Evolutionary conservation across 148 eudicot species (phyloP).

Genomic region (Beta vulgaris): DNA sequence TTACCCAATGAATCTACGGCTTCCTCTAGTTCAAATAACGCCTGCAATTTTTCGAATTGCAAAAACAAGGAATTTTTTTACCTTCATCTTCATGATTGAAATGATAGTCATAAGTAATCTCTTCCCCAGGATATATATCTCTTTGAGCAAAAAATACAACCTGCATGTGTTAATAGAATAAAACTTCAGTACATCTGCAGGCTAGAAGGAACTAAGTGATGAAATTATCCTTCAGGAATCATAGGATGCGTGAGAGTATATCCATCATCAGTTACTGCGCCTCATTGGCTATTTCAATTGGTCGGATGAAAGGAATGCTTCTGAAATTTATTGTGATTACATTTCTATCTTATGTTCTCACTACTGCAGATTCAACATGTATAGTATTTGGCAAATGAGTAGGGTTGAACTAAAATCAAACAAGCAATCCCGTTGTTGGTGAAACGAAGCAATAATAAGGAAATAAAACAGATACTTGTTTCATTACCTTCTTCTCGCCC

Average conservation of each 20-base stretch:
- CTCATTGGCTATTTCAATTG: not conserved
- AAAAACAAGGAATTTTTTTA: constrained; percentile 64
- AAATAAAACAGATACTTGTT: not conserved
- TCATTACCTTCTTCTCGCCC: constrained; percentile 69
- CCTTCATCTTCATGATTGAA: constrained; percentile 82
- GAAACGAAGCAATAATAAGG: not conserved
- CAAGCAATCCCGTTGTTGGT: not conserved
- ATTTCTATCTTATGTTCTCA: not conserved
- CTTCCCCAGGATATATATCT: constrained; percentile 80
- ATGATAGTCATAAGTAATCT: constrained; percentile 79
- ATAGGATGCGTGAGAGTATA: not conserved
- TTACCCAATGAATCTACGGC: not conserved
- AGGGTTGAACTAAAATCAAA: not conserved
- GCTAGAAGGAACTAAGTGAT: not conserved
- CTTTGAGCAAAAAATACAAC: constrained; percentile 76
- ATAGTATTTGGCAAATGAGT: not conserved
- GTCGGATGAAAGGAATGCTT: not conserved
- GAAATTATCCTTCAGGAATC: not conserved
- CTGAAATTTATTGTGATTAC: not conserved
- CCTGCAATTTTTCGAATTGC: constrained; percentile 66
- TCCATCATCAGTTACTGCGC: not conserved
- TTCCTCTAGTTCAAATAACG: constrained; percentile 50
- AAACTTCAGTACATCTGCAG: not conserved
- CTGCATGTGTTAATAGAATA: constrained; percentile 29
- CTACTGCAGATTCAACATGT: not conserved